Evolutionary conservation across 768 basidiomycete genomes (phyloP), one percentile per base, ranked within the genome.

Genomic region (Favolaschia claudopus): DNA sequence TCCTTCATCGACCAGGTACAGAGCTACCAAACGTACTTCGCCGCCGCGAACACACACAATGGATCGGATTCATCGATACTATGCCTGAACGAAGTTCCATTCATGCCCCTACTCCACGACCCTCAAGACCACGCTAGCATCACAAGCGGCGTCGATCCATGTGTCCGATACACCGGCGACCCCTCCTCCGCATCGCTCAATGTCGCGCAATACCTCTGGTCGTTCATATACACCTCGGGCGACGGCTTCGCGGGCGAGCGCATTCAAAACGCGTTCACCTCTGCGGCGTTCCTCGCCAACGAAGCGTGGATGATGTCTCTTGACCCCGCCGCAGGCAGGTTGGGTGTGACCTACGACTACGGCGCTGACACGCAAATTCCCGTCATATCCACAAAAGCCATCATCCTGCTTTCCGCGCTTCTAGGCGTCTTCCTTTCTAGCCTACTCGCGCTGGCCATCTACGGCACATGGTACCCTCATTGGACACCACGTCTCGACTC

Each of bases 201-300:
- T 14, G 28, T 46, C 20, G 28, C 22, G 20, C 28, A 46, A 9
- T 46, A 46, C 44, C 44, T 46, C 24, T 46, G 20, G 12, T 25
- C 44, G 44, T 46, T 46, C 25, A 22, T 31, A 25, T 25, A 25
- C 10, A 31, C 10, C 44, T n/a, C n/a, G n/a, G n/a, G n/a, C n/a
- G n/a, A n/a, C n/a, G n/a, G n/a, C n/a, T n/a, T n/a, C n/a, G n/a
- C n/a, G n/a, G 25, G 24, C 20, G 44, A 46, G 28, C 22, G 24
- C 9, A 46, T 46, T 22, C 7, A 9, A 13, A 46, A 46, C 44
- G 44, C 44, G 12, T 46, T 46, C 44, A 12, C 44, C 24, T 14
- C 44, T 10, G 44, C 44, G 20, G 44, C 44, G 25, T 46, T 46
- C 44, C 44, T 46, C 24, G 44, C 44, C 7, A 46, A 46, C 44